phyloP scores from a whole-genome alignment of 2,329 filamentous ascomycete species.

The Calonectria multiphialidica region DNA sequence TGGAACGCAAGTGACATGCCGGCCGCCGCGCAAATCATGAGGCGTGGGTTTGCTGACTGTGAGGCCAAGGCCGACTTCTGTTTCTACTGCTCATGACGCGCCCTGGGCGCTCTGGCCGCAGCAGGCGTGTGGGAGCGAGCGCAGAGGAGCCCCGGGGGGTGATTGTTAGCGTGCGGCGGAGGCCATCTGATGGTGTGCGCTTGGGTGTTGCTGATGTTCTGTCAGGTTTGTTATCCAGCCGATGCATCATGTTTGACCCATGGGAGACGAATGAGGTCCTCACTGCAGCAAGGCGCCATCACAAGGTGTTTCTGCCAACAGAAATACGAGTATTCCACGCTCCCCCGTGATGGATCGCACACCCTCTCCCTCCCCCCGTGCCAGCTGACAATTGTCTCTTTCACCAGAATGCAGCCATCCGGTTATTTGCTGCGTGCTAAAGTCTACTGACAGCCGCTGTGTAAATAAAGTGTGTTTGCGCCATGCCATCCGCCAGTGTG shows the following conservation, averaged over 20 bases:
- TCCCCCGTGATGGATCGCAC: slow-evolving; percentile 14
- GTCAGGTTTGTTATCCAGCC: background rate
- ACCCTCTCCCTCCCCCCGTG: background rate
- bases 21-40: slow-evolving; percentile 14
- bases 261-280: background rate
- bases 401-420: background rate
- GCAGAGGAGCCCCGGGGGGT: background rate
- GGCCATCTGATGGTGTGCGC: background rate
- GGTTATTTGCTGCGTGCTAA: background rate
- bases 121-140: slow-evolving; percentile 1
- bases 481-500: background rate
- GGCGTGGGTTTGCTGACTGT: background rate
- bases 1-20: slow-evolving; percentile 26
- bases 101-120: slow-evolving; percentile 3
- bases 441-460: background rate
- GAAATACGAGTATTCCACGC: background rate
- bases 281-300: slow-evolving; percentile 12
- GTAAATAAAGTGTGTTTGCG: background rate
- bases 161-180: slow-evolving; percentile 4
- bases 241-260: background rate
- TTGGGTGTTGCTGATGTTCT: background rate
- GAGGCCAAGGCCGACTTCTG: slow-evolving; percentile 3
- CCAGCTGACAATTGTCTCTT: background rate
- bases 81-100: slow-evolving; percentile 11
- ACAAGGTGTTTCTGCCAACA: slow-evolving; percentile 8